A percentile compares a stretch with the other conserved stretches of the same genome.
phyloP scores from a whole-genome alignment of 495 filamentous ascomycete species.

The Penicillium bovifimosum region DNA sequence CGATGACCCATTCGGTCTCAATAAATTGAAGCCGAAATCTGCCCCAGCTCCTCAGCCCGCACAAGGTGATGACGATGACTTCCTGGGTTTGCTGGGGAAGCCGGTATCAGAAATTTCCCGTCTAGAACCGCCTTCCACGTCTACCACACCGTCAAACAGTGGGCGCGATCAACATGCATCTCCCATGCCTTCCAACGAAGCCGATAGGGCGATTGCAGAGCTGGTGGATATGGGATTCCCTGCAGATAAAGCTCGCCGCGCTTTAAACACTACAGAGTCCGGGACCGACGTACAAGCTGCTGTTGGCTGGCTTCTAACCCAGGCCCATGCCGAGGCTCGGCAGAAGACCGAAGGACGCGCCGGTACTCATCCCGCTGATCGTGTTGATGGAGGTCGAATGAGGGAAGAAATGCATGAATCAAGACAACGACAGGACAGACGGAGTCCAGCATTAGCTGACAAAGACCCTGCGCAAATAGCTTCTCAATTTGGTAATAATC shows the following conservation, averaged over 20 bases:
- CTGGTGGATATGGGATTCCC: conserved; percentile 94
- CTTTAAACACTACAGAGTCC: conserved; percentile 69
- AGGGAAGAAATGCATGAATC: conserved; percentile 29
- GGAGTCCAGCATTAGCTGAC: conserved; percentile 57
- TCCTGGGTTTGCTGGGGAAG: conserved; percentile 78
- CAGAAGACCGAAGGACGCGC: conserved; percentile 49
- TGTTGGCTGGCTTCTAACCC: conserved; percentile 82
- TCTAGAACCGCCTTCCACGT: conserved; percentile 27
- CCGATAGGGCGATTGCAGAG: conserved; percentile 80
- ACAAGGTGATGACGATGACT: conserved; percentile 65
- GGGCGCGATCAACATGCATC: conserved; percentile 39
- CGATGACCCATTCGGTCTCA: conserved; percentile 89
- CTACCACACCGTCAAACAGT: conserved; percentile 41
- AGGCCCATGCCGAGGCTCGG: conserved; percentile 71
- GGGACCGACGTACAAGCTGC: conserved; percentile 82
- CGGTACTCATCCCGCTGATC: conserved; percentile 28
- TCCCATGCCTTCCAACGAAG: conserved; percentile 48
- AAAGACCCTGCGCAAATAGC: conserved; percentile 76
- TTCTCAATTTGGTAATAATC: conserved; percentile 70
- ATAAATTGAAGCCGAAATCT: conserved; percentile 48
- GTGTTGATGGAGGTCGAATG: conserved; percentile 35
- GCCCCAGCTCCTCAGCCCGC: conserved; percentile 32
- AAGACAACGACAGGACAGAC: conserved; percentile 43
- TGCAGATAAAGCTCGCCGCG: conserved; percentile 68
- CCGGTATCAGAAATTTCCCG: conserved; percentile 74